Evolutionary conservation across 1,139 yeast genomes (phyloP).

Genomic region (Candida sp.): DNA sequence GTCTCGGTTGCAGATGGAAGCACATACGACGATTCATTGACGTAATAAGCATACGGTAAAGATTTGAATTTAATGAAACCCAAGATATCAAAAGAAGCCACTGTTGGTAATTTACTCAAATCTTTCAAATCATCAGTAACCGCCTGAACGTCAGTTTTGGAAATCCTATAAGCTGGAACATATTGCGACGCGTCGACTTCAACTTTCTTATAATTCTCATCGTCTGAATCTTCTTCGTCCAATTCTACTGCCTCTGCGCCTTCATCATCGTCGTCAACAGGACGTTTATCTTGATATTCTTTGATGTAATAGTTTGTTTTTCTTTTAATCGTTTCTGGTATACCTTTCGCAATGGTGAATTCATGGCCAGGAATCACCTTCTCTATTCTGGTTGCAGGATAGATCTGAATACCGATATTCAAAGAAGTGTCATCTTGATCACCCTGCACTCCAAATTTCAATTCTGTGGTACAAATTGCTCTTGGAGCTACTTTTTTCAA

Average conservation of each 20-base stretch:
- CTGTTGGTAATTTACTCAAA: conserved; percentile 37
- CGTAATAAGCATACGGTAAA: conserved; percentile 57
- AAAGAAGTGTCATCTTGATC: conserved; percentile 9
- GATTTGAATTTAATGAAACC: conserved; percentile 49
- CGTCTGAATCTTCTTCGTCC: conserved; percentile 15
- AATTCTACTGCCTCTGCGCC: conserved; percentile 15
- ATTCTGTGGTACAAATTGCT: conserved; percentile 29
- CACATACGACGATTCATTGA: conserved; percentile 60
- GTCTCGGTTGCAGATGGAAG: conserved; percentile 40
- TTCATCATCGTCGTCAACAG: conserved; percentile 11
- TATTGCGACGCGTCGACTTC: conserved; percentile 15
- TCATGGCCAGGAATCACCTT: conserved; percentile 26
- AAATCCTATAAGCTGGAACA: conserved; percentile 59
- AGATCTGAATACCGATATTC: conserved; percentile 55
- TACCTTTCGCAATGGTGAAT: conserved; percentile 16
- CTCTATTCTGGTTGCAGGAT: conserved; percentile 58
- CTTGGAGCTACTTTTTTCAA: conserved; percentile 37
- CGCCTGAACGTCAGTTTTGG: conserved; percentile 44
- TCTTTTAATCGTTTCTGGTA: conserved; percentile 12
- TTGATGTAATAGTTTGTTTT: conserved; percentile 20
- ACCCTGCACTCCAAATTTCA: conserved; percentile 35
- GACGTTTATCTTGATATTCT: conserved; percentile 7
- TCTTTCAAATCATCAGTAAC: conserved; percentile 40
- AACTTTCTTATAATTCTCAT: conserved; percentile 18
- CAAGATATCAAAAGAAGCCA: conserved; percentile 57